phyloP scores from a whole-genome alignment of 106 monocot genomes.

The Ottelia alismoides region DNA sequence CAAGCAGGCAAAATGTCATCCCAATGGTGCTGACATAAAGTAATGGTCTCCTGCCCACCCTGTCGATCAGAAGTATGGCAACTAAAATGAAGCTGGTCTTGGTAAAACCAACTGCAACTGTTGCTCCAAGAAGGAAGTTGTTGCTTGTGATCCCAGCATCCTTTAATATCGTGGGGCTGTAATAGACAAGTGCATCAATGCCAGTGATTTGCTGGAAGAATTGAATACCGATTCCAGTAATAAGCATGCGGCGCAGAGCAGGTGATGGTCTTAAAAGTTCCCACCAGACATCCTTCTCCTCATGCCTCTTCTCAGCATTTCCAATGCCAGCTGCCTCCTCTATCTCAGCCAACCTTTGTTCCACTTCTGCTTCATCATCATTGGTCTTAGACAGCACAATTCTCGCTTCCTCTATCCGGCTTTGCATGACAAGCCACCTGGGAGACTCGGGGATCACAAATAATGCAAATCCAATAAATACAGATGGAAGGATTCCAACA shows the following conservation, averaged over 20 bases:
- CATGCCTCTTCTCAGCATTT: slow-evolving; percentile 18
- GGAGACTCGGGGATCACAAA: slow-evolving; percentile 90
- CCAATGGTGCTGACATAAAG: slow-evolving; percentile 86
- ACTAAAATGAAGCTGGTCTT: slow-evolving; percentile 87
- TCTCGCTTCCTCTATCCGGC: slow-evolving; percentile 59
- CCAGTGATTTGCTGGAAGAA: slow-evolving; percentile 94
- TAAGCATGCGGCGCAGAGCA: slow-evolving; percentile 55
- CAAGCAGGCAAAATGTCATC: slow-evolving; percentile 73
- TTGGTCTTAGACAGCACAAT: slow-evolving; percentile 44
- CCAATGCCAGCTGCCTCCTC: slow-evolving; percentile 32
- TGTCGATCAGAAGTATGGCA: slow-evolving; percentile 82
- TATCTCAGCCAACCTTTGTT: slow-evolving; percentile 66
- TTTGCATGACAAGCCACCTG: slow-evolving; percentile 86
- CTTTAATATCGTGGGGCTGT: slow-evolving; percentile 83
- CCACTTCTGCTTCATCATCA: slow-evolving; percentile 47
- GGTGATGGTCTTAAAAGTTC: slow-evolving; percentile 69
- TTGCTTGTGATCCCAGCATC: slow-evolving; percentile 75
- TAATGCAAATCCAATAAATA: slow-evolving; percentile 69
- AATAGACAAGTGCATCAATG: slow-evolving; percentile 91
- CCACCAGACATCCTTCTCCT: slow-evolving; percentile 47
- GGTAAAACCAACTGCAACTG: slow-evolving; percentile 88
- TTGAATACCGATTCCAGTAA: slow-evolving; percentile 84
- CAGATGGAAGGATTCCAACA: slow-evolving; percentile 83
- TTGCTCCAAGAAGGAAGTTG: slow-evolving; percentile 54
- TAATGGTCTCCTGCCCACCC: slow-evolving; percentile 72